These are phyloP conservation scores for Ceratocystis alfenasii DNA, from an alignment of 2,329 filamentous ascomycete genomes.

Conservation along the genomic window DNA sequence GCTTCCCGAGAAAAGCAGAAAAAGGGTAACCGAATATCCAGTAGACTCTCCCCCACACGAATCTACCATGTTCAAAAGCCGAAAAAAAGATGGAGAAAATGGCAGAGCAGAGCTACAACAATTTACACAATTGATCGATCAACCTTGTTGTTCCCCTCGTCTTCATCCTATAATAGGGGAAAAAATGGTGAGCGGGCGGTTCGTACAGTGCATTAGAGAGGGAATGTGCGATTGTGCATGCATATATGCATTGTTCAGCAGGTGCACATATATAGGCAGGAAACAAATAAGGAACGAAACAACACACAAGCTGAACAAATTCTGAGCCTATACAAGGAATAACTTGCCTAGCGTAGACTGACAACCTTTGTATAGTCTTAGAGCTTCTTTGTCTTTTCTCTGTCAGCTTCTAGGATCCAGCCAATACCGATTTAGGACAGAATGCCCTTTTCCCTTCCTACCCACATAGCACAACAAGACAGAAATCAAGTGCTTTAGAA, in stretches of 20 bases:
- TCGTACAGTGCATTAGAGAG: neutral
- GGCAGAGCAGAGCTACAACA: neutral
- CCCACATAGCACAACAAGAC: too few species aligned
- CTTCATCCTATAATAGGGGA: neutral
- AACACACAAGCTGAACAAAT: neutral
- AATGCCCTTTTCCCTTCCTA: too few species aligned
- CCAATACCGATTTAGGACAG: neutral
- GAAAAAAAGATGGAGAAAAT: neutral
- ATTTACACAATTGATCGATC: neutral
- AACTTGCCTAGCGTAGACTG: neutral
- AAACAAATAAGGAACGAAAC: neutral
- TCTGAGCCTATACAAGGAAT: neutral
- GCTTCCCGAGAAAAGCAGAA: neutral
- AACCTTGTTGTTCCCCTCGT: neutral
- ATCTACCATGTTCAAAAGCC: constrained; percentile 2
- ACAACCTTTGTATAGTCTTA: neutral
- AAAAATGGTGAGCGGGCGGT: neutral
- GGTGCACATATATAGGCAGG: neutral
- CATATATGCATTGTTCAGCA: neutral
- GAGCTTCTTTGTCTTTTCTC: neutral
- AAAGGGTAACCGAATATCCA: neutral
- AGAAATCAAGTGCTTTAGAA: too few species aligned
- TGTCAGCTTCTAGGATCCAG: neutral
- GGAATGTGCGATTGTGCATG: neutral
- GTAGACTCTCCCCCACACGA: neutral